Evolutionary conservation across 2,329 filamentous ascomycete species (phyloP).

Genomic region (Xylaria sp.): DNA sequence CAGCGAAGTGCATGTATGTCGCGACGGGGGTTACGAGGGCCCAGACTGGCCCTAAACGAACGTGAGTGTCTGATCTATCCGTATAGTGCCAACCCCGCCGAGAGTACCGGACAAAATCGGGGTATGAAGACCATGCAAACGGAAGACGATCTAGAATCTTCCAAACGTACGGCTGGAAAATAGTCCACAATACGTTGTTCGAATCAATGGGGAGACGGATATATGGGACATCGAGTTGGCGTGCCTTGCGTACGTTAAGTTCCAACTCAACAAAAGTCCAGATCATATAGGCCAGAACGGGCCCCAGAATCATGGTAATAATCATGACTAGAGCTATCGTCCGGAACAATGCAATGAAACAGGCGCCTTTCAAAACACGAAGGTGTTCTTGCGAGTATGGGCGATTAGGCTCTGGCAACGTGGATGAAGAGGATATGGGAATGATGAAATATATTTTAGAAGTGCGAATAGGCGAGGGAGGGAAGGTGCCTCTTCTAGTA

Average conservation of each 20-base stretch:
- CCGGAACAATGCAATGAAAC: too few relatives aligned
- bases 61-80: slow-evolving; percentile 29
- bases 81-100: slow-evolving; percentile 43
- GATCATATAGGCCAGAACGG: slow-evolving; percentile 34
- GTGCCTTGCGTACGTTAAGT: slow-evolving; percentile 41
- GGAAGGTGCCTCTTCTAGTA: too few relatives aligned
- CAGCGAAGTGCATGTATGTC: slow-evolving; percentile 40
- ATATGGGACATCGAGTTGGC: slow-evolving; percentile 36
- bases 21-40: slow-evolving; percentile 41
- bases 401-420: too few relatives aligned
- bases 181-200: slow-evolving; percentile 41
- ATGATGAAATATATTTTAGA: too few relatives aligned
- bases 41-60: slow-evolving; percentile 41
- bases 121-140: slow-evolving; percentile 40
- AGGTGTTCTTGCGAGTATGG: too few relatives aligned
- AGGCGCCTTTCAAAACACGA: too few relatives aligned
- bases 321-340: too few relatives aligned
- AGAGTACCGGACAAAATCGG: slow-evolving; percentile 41
- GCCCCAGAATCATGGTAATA: too few relatives aligned
- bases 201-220: slow-evolving; percentile 42
- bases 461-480: too few relatives aligned
- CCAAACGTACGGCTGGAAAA: slow-evolving; percentile 42
- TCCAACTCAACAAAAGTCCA: slow-evolving; percentile 42
- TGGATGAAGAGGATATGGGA: too few relatives aligned
- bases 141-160: slow-evolving; percentile 37